phyloP scores from a whole-genome alignment of 2,329 filamentous ascomycete genomes.

The Ampelomyces quisqualis region DNA sequence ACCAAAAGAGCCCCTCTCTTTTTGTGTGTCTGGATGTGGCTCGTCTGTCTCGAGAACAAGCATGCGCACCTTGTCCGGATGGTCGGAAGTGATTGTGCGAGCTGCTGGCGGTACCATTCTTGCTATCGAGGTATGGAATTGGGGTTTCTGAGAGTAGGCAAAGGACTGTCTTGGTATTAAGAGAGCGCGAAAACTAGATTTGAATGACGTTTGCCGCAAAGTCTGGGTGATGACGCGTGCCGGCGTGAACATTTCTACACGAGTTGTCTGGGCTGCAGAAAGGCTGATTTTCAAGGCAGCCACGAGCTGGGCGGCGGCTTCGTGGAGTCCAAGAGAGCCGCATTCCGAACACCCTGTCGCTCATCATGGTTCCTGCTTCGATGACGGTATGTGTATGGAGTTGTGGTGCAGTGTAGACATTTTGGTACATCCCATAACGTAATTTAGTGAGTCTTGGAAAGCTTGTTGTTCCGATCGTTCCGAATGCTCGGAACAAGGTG shows the following conservation, averaged over 20 bases:
- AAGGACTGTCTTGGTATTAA: not conserved
- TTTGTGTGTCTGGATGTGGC: conserved; percentile 54
- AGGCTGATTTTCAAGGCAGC: conserved; percentile 1
- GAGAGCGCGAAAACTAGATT: not conserved
- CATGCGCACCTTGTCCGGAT: conserved; percentile 45
- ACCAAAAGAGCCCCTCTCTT: conserved; percentile 56
- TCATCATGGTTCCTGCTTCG: conserved; percentile 17
- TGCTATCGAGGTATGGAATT: not conserved
- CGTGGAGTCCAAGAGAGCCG: conserved; percentile 13
- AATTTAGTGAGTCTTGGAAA: conserved; percentile 21
- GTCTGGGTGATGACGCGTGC: conserved; percentile 14
- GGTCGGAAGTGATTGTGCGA: conserved; percentile 24
- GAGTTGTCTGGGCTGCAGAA: conserved; percentile 2
- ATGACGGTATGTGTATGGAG: conserved; percentile 19
- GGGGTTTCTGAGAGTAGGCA: conserved; percentile 1
- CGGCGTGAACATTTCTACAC: conserved; percentile 12
- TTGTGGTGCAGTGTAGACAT: conserved; percentile 1
- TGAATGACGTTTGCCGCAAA: conserved; percentile 7
- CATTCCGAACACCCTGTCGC: conserved; percentile 9
- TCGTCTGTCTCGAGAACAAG: conserved; percentile 62
- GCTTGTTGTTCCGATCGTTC: conserved; percentile 12
- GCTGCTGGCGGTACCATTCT: conserved; percentile 30
- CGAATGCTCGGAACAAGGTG: conserved; percentile 12
- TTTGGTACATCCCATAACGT: conserved; percentile 14
- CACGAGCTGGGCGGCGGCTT: conserved; percentile 1